Evolutionary conservation across 2,329 filamentous ascomycete species (phyloP).

Genomic region (Byssochlamys sp.): DNA sequence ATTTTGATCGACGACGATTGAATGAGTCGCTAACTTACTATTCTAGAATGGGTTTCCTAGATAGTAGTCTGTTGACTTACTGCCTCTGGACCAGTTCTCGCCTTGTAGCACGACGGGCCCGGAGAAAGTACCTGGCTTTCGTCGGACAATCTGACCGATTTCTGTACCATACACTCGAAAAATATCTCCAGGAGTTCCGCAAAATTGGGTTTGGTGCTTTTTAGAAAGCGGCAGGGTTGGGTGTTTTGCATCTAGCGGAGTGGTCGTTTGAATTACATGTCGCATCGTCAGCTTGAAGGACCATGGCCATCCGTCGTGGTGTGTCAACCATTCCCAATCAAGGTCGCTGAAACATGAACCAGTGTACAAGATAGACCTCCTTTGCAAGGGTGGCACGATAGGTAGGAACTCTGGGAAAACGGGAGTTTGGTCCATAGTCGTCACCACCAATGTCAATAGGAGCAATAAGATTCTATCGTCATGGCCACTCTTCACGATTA

Average conservation of each 20-base stretch:
- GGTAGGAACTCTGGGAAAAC: neutral
- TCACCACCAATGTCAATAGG: neutral
- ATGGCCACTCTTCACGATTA: neutral
- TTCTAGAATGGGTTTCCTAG: neutral
- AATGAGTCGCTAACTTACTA: conserved; percentile 10
- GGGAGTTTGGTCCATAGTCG: neutral
- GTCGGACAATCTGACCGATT: neutral
- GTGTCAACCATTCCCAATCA: neutral
- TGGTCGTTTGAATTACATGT: neutral
- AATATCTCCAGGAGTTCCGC: neutral
- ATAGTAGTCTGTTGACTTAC: neutral
- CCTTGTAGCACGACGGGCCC: neutral
- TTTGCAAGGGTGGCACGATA: neutral
- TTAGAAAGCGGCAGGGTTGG: neutral
- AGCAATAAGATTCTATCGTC: neutral
- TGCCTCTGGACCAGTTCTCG: neutral
- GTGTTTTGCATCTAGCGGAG: neutral
- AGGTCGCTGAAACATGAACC: neutral
- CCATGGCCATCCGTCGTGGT: neutral
- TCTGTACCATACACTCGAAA: neutral
- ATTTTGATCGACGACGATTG: conserved; percentile 60
- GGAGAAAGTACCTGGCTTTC: neutral
- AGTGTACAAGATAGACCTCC: neutral
- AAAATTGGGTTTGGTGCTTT: neutral
- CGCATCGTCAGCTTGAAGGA: neutral